Conservation (phyloP, 2,329 filamentous ascomycete species). For the Orbilia quercus region DNA sequence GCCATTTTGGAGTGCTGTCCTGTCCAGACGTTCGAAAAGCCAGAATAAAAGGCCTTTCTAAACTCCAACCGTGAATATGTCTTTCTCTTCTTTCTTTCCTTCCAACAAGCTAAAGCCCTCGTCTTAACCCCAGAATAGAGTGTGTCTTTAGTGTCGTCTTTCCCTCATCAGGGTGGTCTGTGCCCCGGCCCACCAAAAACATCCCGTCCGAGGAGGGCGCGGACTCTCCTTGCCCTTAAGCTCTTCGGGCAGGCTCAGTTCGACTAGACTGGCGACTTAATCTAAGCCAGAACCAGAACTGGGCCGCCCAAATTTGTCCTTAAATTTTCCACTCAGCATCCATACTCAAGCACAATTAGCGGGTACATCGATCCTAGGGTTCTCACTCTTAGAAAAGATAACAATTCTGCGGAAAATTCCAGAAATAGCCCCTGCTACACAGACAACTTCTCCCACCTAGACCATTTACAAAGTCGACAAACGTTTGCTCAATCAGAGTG, state of each 20-base stretch:
- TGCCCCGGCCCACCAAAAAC: background rate
- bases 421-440: background rate
- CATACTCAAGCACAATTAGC: conserved; percentile 5
- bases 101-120: conserved; percentile 7
- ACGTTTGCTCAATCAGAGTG: conserved; percentile 3
- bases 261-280: background rate
- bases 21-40: too few species aligned
- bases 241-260: background rate
- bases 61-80: background rate
- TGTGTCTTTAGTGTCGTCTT: background rate
- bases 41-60: background rate
- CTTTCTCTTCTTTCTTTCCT: conserved; percentile 1
- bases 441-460: background rate
- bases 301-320: background rate
- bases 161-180: conserved; percentile 7
- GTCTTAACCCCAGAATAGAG: background rate
- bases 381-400: too few species aligned
- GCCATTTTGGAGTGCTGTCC: background rate
- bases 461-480: background rate
- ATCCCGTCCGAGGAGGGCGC: conserved; percentile 5
- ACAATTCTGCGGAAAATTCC: background rate
- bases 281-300: background rate
- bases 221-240: background rate
- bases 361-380: background rate
- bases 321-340: background rate